Base-by-base conservation (phyloP, 345 rosid genomes). In the Camelina sativa region DNA sequence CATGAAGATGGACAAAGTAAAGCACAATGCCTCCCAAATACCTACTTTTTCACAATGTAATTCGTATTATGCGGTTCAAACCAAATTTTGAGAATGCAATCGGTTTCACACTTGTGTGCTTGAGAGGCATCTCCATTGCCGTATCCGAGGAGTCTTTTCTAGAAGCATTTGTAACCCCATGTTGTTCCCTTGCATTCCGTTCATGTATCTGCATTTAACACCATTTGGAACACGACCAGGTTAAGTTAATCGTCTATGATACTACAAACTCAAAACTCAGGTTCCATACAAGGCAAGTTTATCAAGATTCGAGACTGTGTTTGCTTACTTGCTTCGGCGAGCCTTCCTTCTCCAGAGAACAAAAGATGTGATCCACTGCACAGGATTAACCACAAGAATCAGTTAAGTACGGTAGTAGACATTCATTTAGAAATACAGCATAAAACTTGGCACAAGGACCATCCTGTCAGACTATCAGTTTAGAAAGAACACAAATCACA, bases 41-140 rank as follows among this genome's bases (percentile, higher is more conserved):
- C 74, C 80, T 56, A 54, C 62, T 38, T 80, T 65, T 55, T 51
- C 50, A 25, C 67, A 72, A 28, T 41, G 43, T 76, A 4, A 82
- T 80, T 75, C 82, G 70, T 71, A 77, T 63, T 60, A 66, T 30
- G 63, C 25, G 57, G 60, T 65, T 52, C 63, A 55, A 40, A 67
- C 74, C 79, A 63, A 71, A 32, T 62, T 28, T 47, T 17, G 74
- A 70, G 66, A 43, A 65, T 64, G 6, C 20, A 54, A 60, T 23
- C 43, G n/a, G 43, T 67, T 76, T 85, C 85, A 84, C 71, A 86
- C 85, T 84, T 86, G 96, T 1, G 87, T 81, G 59, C 97, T 92
- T 63, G 89, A 65, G 37, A 92, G 88, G 71, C 94, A 96, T 86
- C 94, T 89, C 97, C 89, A 86, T 64, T 82, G 96, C 82, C 86